Evolutionary conservation across 352 stramenopile genomes (phyloP).

Genomic region (Phytophthora aleatoria): DNA sequence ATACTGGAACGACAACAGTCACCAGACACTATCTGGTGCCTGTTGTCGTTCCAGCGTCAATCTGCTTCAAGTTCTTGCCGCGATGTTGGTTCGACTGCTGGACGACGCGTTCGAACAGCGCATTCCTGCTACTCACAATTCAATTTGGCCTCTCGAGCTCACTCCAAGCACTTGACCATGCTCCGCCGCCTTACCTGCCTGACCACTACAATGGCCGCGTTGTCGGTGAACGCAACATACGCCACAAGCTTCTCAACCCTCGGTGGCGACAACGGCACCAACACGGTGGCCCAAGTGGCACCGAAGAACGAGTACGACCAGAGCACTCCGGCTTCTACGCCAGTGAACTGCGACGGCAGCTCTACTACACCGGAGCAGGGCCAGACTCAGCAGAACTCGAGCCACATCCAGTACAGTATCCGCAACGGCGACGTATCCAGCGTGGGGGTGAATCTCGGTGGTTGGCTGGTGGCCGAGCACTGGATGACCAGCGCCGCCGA

Average conservation of each 20-base stretch:
- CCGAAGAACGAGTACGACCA: constrained; percentile 7
- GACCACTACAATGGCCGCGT: constrained; percentile 7
- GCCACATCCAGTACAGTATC: constrained; percentile 68
- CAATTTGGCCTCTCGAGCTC: constrained; percentile 15
- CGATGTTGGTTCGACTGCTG: background rate
- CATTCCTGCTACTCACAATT: constrained; percentile 14
- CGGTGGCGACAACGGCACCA: constrained; percentile 6
- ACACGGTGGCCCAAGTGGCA: constrained; percentile 15
- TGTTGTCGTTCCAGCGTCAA: too few species aligned
- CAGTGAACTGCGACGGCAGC: background rate
- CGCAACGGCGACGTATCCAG: constrained; percentile 50
- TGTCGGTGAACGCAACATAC: constrained; percentile 5
- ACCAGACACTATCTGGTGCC: background rate
- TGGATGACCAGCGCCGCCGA: constrained; percentile 72
- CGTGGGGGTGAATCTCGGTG: constrained; percentile 71
- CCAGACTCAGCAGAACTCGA: constrained; percentile 19
- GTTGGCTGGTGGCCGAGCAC: constrained; percentile 76
- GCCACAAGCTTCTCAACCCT: constrained; percentile 25
- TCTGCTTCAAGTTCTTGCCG: background rate
- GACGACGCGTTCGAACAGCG: constrained; percentile 16
- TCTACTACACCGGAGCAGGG: constrained; percentile 3
- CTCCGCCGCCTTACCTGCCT: constrained; percentile 22
- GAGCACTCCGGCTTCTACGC: background rate
- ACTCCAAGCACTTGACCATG: constrained; percentile 10
- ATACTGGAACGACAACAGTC: background rate